phyloP scores from a whole-genome alignment of 768 basidiomycete genomes.

The Boletus coccyginus region DNA sequence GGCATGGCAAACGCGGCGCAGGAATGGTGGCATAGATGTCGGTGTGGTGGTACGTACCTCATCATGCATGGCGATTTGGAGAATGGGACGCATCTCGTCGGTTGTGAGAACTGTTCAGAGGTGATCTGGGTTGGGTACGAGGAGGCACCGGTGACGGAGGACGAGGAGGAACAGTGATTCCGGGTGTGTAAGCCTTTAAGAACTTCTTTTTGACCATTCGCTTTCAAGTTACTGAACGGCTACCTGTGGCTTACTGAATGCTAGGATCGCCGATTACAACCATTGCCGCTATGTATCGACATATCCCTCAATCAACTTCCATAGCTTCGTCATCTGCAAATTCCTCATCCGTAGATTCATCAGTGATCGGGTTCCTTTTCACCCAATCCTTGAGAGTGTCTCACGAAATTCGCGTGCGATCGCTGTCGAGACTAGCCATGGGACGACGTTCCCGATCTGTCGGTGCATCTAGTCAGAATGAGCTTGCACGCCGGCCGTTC shows the following conservation, averaged over 20 bases:
- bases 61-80: constrained; percentile 64
- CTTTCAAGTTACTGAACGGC: neutral
- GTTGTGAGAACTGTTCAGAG: constrained; percentile 77
- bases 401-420: constrained; percentile 61
- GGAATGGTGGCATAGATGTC: constrained; percentile 60
- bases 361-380: constrained; percentile 21
- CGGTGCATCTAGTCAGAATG: constrained; percentile 58
- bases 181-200: neutral
- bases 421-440: constrained; percentile 61
- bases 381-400: constrained; percentile 51
- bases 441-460: constrained; percentile 80
- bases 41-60: constrained; percentile 68
- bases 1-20: constrained; percentile 28
- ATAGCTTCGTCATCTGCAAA: constrained; percentile 26
- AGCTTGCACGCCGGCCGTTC: neutral
- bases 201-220: neutral
- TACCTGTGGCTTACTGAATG: neutral
- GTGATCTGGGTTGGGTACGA: constrained; percentile 86
- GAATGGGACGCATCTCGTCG: constrained; percentile 65
- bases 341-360: constrained; percentile 30
- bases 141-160: constrained; percentile 33
- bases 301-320: constrained; percentile 28
- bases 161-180: constrained; percentile 5
- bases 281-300: neutral
- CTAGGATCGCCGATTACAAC: neutral